Evolutionary conservation across 1,284 basidiomycete genomes (phyloP), one percentile per base, ranked within the genome.

Genomic region (Cryptococcus sp.): DNA sequence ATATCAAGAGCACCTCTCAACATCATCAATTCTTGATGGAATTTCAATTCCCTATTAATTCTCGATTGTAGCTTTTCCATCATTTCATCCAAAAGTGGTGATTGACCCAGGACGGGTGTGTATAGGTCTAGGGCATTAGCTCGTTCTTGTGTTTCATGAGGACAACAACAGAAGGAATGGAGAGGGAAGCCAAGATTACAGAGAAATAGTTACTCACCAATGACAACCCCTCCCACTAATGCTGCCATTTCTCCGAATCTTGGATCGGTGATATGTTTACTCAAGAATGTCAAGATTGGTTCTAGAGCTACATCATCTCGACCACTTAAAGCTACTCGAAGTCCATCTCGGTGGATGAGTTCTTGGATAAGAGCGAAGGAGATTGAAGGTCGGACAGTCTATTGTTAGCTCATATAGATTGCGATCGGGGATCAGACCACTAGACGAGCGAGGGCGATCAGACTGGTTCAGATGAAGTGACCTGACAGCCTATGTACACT

Each of bases 241-340:
- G 87, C 87, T 7, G 88, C 91, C 69, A 91, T 80, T 59, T 87
- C 85, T 31, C 91, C 90, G 67, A 96, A 98, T 23, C 90, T 84
- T 45, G 92, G 89, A 73, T 98, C 92, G 2, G 85, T 80, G 45
- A 96, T 82, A 70, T 98, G 83, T 62, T 89, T 88, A 46, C 91
- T 76, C 10, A 98, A 80, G 48, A 98, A 82, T 1, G 85, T 80
- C 9, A 99, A 80, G 19, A 98, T 80, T 0, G 94, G 94, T 71
- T 97, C 92, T 2, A 99, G 79, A 3, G 94, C 82, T 24, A 98
- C 86, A 68, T 98, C 96, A 67, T 98, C 94, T 44, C 96, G 83
- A 23, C 91, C 91, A 0, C 86, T 81, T 4, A 99, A 79, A 1
- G 96, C 94, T 60, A 84, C 83, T 50, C 85, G 81, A 39, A 98